Percentiles rank a stretch among this genome's conserved stretches.
Conservation (phyloP, 2,329 filamentous ascomycete species). For the Zalaria obscura region DNA sequence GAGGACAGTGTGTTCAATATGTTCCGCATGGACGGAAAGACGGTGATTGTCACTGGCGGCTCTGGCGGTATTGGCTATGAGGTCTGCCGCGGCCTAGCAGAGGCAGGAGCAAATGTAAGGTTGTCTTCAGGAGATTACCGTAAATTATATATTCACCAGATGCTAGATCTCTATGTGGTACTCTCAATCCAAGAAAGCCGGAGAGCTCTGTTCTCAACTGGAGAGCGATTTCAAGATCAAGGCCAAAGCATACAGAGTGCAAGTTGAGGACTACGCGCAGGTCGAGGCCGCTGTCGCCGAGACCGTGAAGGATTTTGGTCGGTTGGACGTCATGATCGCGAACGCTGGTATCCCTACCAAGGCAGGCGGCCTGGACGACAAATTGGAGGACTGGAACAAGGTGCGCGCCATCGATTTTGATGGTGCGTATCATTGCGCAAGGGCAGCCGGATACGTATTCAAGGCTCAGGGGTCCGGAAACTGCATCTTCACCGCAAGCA, state of each 20-base stretch:
- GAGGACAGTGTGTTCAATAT: no score
- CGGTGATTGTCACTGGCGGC: slow-evolving; percentile 1
- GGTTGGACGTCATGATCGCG: neutral
- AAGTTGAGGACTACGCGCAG: slow-evolving; percentile 50
- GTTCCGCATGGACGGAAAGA: neutral
- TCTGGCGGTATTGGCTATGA: slow-evolving; percentile 1
- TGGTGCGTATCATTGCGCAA: slow-evolving; percentile 77
- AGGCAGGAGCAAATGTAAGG: neutral
- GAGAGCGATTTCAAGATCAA: slow-evolving; percentile 2
- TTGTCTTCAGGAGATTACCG: slow-evolving; percentile 43
- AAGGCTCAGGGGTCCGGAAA: slow-evolving; percentile 68
- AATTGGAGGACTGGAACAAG: slow-evolving; percentile 30
- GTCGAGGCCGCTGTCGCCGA: slow-evolving; percentile 50
- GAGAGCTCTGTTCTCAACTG: no score
- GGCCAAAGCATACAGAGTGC: slow-evolving; percentile 31
- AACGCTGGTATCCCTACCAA: slow-evolving; percentile 24
- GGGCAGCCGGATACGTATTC: slow-evolving; percentile 67
- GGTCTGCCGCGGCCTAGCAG: neutral
- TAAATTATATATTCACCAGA: slow-evolving; percentile 6
- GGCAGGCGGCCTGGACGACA: slow-evolving; percentile 41
- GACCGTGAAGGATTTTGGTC: slow-evolving; percentile 10
- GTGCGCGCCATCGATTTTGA: slow-evolving; percentile 48
- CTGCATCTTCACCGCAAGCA: slow-evolving; percentile 87
- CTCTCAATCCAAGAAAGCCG: no score
- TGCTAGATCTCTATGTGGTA: no score